A percentile compares a stretch with the other conserved stretches of the same genome.
These are phyloP conservation scores for Stereum hirsutum DNA, from an alignment of 1,284 basidiomycete genomes.

Conservation along the genomic window DNA sequence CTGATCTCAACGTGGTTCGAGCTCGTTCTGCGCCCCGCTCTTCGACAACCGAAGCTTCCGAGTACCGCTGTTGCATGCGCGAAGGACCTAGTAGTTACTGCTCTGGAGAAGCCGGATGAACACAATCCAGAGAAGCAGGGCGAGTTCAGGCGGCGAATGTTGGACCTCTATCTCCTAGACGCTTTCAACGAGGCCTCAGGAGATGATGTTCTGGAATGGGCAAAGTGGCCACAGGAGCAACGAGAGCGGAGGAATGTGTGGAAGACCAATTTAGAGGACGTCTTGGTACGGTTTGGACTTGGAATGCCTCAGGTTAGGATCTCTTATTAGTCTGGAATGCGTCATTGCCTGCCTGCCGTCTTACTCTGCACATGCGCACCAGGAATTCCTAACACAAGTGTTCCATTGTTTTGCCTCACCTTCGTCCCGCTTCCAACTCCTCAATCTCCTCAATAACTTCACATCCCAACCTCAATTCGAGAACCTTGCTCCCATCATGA, in stretches of 20 bases:
- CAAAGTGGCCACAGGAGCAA: constrained; percentile 49
- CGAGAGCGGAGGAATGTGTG: constrained; percentile 50
- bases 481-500: constrained; percentile 38
- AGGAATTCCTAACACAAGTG: constrained; percentile 63
- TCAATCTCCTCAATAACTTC: constrained; percentile 53
- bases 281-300: constrained; percentile 54
- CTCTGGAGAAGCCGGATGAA: constrained; percentile 42
- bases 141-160: constrained; percentile 55
- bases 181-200: constrained; percentile 65
- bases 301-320: constrained; percentile 50
- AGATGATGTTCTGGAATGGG: constrained; percentile 66
- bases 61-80: constrained; percentile 48
- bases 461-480: constrained; percentile 45
- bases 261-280: constrained; percentile 70
- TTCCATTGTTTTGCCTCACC: constrained; percentile 50
- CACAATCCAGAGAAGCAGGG: constrained; percentile 39
- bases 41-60: constrained; percentile 63
- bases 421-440: constrained; percentile 55
- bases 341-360: constrained; percentile 1
- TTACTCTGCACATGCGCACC: no score
- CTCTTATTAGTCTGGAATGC: constrained; percentile 3
- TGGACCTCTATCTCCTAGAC: constrained; percentile 70
- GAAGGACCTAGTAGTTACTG: constrained; percentile 60
- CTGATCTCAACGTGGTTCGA: constrained; percentile 75
- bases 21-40: constrained; percentile 60